These are phyloP conservation scores for Dryas octopetala DNA, from an alignment of 306 rosid species.

Conservation along the genomic window DNA sequence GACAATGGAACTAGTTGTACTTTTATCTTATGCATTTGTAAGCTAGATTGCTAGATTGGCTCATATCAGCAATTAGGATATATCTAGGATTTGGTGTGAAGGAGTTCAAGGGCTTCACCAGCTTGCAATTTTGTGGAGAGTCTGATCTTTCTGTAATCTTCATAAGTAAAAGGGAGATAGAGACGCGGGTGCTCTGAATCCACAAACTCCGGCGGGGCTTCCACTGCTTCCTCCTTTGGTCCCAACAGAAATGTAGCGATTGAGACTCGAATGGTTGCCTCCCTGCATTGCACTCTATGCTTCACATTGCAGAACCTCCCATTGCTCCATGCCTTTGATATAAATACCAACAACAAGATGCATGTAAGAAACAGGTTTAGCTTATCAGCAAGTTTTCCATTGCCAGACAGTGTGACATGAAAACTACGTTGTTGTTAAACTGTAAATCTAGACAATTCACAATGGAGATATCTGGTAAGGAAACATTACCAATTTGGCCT, in stretches of 20 bases:
- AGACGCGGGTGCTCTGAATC: constrained; percentile 44
- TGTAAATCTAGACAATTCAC: too few species aligned
- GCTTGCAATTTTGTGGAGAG: constrained; percentile 19
- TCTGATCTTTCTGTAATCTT: constrained; percentile 43
- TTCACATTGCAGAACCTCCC: constrained; percentile 51
- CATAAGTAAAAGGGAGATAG: constrained; percentile 37
- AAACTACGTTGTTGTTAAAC: too few species aligned
- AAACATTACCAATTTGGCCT: too few species aligned
- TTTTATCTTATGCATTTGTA: background rate
- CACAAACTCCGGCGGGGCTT: constrained; percentile 46
- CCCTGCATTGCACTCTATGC: constrained; percentile 60
- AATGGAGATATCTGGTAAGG: too few species aligned
- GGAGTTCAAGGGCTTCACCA: constrained; percentile 51
- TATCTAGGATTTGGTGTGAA: constrained; percentile 9
- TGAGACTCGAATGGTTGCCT: constrained; percentile 41
- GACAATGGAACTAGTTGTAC: background rate
- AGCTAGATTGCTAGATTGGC: background rate
- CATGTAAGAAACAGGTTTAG: background rate
- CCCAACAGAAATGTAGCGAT: constrained; percentile 52
- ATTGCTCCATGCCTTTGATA: constrained; percentile 54
- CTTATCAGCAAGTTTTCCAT: background rate
- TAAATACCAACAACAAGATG: background rate
- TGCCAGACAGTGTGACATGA: too few species aligned
- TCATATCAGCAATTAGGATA: constrained; percentile 6
- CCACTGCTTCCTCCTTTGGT: constrained; percentile 43